Evolutionary conservation across 2,329 filamentous ascomycete genomes (phyloP).

Genomic region (Neofusicoccum umdonicola): DNA sequence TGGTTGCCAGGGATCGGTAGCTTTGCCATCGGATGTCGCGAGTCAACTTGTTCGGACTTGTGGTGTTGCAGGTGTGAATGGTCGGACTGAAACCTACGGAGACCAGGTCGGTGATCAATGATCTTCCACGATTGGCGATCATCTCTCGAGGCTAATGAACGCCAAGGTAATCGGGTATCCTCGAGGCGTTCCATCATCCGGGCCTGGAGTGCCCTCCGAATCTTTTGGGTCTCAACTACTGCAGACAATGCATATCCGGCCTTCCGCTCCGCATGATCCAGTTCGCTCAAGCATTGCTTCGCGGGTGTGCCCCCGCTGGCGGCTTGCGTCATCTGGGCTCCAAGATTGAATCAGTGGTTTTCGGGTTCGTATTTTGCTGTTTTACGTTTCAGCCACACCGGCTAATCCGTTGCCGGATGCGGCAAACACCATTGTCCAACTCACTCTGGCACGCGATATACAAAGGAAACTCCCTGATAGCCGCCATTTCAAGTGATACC

Average conservation of each 20-base stretch:
- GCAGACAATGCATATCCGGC: not conserved
- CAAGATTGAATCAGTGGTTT: not conserved
- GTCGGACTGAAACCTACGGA: not conserved
- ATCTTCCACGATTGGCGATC: not conserved
- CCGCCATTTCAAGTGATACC: not conserved
- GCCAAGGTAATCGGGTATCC: not conserved
- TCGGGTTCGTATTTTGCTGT: not conserved
- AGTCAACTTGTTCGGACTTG: not conserved
- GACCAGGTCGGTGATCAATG: not conserved
- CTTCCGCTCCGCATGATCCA: not conserved
- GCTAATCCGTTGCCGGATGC: not conserved
- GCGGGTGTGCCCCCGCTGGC: not conserved
- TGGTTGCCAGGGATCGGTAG: not conserved
- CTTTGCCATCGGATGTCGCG: not conserved
- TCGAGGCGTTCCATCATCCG: not conserved
- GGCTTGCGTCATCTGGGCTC: not conserved
- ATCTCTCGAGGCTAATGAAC: not conserved
- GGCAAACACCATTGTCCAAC: not conserved
- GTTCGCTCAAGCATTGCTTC: not conserved
- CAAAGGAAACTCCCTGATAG: not conserved
- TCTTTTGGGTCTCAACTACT: not conserved
- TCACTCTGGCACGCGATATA: not conserved
- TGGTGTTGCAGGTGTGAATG: not conserved
- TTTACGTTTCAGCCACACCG: constrained; percentile 1
- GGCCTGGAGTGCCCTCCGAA: not conserved